These are phyloP conservation scores for Amanita inopinata DNA, from an alignment of 768 basidiomycete genomes.

Conservation along the genomic window DNA sequence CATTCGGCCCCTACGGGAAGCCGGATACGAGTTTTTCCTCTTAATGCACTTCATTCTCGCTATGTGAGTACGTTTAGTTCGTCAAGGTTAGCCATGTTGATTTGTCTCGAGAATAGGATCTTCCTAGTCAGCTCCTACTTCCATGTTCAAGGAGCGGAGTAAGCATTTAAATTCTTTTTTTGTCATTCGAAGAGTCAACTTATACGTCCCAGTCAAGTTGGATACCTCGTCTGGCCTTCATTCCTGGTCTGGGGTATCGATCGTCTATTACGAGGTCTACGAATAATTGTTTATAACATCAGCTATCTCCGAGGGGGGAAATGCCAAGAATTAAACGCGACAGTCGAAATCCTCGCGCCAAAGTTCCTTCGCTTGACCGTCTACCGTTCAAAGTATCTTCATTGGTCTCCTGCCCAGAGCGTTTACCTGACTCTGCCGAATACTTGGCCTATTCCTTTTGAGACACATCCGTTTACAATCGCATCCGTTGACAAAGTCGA, in stretches of 20 bases:
- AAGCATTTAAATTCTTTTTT: conserved; percentile 12
- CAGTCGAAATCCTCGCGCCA: conserved; percentile 33
- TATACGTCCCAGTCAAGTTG: conserved; percentile 17
- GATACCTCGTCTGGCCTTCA: conserved; percentile 37
- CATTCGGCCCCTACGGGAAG: conserved; percentile 36
- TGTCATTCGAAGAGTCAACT: neutral
- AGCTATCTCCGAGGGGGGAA: conserved; percentile 22
- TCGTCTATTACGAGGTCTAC: conserved; percentile 35
- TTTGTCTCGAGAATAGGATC: conserved; percentile 17
- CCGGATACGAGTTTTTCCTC: conserved; percentile 44
- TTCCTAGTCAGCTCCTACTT: conserved; percentile 31
- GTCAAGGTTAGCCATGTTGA: neutral
- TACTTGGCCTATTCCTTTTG: conserved; percentile 33
- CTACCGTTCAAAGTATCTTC: conserved; percentile 25
- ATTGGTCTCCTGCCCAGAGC: conserved; percentile 46
- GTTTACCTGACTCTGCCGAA: conserved; percentile 41
- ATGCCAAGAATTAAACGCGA: conserved; percentile 22
- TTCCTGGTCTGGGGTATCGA: conserved; percentile 50
- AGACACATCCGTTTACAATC: conserved; percentile 58
- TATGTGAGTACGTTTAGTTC: conserved; percentile 18
- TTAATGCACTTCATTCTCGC: conserved; percentile 34
- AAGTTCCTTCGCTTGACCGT: conserved; percentile 39
- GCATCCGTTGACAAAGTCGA: conserved; percentile 31
- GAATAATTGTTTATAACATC: conserved; percentile 35
- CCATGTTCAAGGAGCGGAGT: conserved; percentile 26